Percentiles rank a stretch among this genome's conserved stretches.
phyloP scores from a whole-genome alignment of 495 filamentous ascomycete species.

The Neurospora sp. region DNA sequence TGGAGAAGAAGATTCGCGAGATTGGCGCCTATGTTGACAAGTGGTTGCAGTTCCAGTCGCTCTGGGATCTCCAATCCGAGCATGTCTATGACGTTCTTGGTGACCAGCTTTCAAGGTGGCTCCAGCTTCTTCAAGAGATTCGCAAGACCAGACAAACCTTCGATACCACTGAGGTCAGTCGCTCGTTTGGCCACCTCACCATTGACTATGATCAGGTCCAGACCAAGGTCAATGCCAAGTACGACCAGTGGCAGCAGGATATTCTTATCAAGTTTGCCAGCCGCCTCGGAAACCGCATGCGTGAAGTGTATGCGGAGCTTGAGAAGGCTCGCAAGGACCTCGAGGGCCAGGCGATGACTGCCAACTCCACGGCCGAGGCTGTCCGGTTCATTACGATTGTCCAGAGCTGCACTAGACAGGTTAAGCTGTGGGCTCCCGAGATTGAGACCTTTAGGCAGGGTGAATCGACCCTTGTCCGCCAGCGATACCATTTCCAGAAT shows the following conservation, averaged over 20 bases:
- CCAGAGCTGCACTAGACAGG: constrained; percentile 87
- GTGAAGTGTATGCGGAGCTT: constrained; percentile 79
- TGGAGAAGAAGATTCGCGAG: constrained; percentile 67
- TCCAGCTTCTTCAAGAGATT: constrained; percentile 90
- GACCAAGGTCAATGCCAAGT: constrained; percentile 94
- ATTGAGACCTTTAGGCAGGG: constrained; percentile 92
- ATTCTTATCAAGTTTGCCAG: constrained; percentile 85
- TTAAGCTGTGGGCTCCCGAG: constrained; percentile 87
- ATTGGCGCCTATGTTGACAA: constrained; percentile 83
- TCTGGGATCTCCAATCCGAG: constrained; percentile 95
- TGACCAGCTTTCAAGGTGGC: constrained; percentile 86
- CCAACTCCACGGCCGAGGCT: constrained; percentile 87
- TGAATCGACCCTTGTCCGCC: constrained; percentile 76
- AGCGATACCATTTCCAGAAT: constrained; percentile 82
- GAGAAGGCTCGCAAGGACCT: constrained; percentile 79
- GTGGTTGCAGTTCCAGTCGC: constrained; percentile 96
- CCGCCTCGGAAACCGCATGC: constrained; percentile 80
- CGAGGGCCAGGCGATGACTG: constrained; percentile 81
- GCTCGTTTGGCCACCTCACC: constrained; percentile 82
- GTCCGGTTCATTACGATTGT: constrained; percentile 98
- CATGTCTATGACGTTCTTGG: constrained; percentile 85
- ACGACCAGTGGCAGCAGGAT: constrained; percentile 99
- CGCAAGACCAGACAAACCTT: constrained; percentile 88
- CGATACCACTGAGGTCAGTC: constrained; percentile 85
- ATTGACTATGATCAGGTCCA: constrained; percentile 98